Evolutionary conservation across 306 rosid species (phyloP).

Genomic region (Amphicarpaea edgeworthii): DNA sequence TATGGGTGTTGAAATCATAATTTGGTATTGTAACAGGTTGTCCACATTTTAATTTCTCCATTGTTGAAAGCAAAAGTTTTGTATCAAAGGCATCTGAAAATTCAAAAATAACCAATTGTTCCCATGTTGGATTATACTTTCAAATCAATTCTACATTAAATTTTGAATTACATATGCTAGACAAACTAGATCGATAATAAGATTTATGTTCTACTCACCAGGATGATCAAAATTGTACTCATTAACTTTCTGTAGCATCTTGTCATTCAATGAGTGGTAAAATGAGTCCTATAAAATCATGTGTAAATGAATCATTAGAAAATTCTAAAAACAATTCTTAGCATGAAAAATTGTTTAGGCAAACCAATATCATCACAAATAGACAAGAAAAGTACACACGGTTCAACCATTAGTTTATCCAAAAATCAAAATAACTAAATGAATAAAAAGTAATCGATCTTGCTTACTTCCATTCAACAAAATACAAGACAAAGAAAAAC

Average conservation of each 20-base stretch:
- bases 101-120: not conserved
- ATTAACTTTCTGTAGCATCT: conserved; percentile 56
- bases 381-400: not conserved
- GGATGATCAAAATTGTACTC: conserved; percentile 96
- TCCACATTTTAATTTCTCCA: conserved; percentile 79
- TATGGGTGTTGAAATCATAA: conserved; percentile 69
- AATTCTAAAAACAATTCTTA: not conserved
- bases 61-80: conserved; percentile 60
- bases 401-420: not conserved
- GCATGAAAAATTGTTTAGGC: not conserved
- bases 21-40: conserved; percentile 76
- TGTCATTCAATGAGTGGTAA: conserved; percentile 66
- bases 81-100: conserved; percentile 85
- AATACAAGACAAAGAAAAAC: not conserved
- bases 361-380: not conserved
- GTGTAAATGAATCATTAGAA: not conserved
- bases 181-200: not conserved
- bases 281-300: conserved; percentile 68
- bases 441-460: not conserved
- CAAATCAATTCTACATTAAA: not conserved
- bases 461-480: not conserved
- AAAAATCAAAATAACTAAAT: not conserved
- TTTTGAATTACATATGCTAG: not conserved
- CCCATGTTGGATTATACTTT: conserved; percentile 22
- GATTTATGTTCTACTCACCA: conserved; percentile 58